These are phyloP conservation scores for Fusarium nanum DNA, from an alignment of 2,329 filamentous ascomycete genomes.

Conservation along the genomic window DNA sequence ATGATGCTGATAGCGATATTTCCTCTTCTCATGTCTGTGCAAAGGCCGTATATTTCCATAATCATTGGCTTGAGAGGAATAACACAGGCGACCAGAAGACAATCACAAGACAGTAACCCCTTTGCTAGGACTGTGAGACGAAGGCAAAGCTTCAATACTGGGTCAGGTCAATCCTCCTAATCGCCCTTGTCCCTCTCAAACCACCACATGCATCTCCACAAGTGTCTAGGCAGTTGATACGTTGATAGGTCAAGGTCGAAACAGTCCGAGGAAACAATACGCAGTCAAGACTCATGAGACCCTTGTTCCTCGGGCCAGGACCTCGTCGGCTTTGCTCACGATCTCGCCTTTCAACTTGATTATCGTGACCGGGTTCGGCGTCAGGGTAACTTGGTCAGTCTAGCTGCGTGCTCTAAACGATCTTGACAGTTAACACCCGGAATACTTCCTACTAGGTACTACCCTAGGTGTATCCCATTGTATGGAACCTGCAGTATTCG, in stretches of 20 bases:
- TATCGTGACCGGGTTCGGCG: neutral
- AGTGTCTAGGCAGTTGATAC: neutral
- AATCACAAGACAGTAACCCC: too few relatives aligned
- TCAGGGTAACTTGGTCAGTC: neutral
- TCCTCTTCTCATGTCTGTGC: neutral
- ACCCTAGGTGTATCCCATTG: neutral
- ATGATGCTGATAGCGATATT: neutral
- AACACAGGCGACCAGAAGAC: neutral
- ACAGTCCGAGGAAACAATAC: neutral
- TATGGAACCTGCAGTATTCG: neutral
- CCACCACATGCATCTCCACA: neutral
- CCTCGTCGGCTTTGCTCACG: neutral
- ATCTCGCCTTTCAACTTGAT: neutral
- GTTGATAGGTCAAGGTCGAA: neutral
- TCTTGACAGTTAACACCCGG: neutral
- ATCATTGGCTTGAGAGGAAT: neutral
- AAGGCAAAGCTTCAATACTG: neutral
- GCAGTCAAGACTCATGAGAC: neutral
- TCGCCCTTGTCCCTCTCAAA: neutral
- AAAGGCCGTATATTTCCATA: neutral
- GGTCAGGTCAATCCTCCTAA: neutral
- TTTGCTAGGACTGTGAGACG: neutral
- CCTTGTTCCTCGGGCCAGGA: neutral
- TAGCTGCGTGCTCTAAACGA: neutral
- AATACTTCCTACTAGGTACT: neutral